phyloP scores from a whole-genome alignment of 2,329 filamentous ascomycete genomes.

The Alternaria metachromatica region DNA sequence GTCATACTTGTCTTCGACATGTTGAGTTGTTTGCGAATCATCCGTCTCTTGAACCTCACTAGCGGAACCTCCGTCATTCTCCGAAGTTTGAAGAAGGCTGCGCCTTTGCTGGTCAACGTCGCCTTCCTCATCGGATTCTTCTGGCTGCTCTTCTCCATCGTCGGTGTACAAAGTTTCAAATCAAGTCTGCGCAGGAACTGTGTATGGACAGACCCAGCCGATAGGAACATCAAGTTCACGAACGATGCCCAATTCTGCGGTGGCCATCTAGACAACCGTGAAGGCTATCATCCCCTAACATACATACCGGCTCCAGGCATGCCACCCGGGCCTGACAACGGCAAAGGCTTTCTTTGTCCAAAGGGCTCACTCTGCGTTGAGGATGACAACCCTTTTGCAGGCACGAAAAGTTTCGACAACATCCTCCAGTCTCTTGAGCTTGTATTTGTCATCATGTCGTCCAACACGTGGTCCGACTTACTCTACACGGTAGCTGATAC shows the following conservation, averaged over 20 bases:
- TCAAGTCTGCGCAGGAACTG: slow-evolving; percentile 58
- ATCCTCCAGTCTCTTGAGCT: slow-evolving; percentile 90
- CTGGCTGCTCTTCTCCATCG: slow-evolving; percentile 95
- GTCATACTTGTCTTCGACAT: slow-evolving; percentile 93
- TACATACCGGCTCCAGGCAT: slow-evolving; percentile 68
- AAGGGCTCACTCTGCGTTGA: slow-evolving; percentile 82
- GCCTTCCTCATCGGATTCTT: slow-evolving; percentile 96
- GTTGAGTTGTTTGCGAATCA: slow-evolving; percentile 92
- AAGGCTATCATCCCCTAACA: slow-evolving; percentile 56
- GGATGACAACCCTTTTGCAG: slow-evolving; percentile 77
- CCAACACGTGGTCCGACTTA: slow-evolving; percentile 93
- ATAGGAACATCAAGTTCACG: too few species aligned
- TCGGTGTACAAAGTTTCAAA: slow-evolving; percentile 92
- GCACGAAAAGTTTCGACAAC: slow-evolving; percentile 93
- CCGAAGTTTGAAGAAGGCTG: slow-evolving; percentile 92
- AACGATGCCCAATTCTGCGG: slow-evolving; percentile 78
- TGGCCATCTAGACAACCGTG: slow-evolving; percentile 70
- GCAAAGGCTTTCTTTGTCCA: slow-evolving; percentile 89
- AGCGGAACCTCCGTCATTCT: slow-evolving; percentile 94
- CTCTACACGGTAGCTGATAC: slow-evolving; percentile 94
- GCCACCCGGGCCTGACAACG: slow-evolving; percentile 48
- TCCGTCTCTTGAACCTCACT: slow-evolving; percentile 88
- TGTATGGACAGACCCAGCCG: too few species aligned
- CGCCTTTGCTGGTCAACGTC: slow-evolving; percentile 88
- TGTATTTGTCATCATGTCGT: slow-evolving; percentile 98